Evolutionary conservation across 129 eudicot species (phyloP).

Genomic region (Sambucus nigra): DNA sequence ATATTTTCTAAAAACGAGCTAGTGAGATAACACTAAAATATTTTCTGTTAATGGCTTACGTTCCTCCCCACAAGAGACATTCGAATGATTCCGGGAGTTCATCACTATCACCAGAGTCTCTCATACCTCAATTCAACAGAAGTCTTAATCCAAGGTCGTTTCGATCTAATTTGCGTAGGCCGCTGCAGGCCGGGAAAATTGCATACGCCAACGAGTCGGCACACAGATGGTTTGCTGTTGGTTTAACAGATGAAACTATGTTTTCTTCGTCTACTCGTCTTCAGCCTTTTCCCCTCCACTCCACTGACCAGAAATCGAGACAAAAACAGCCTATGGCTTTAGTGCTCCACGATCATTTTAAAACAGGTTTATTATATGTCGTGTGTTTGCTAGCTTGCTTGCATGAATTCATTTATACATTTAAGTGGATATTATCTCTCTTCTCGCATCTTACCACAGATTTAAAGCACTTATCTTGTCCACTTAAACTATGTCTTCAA

Average conservation of each 20-base stretch:
- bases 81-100: constrained; percentile 2
- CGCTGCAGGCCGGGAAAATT: no score
- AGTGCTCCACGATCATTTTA: constrained; percentile 2
- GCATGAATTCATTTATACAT: no score
- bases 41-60: constrained; percentile 21
- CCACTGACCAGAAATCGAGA: not conserved
- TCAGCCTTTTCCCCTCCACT: constrained; percentile 10
- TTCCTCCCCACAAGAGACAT: constrained; percentile 26
- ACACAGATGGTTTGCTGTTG: constrained; percentile 19
- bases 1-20: no score
- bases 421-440: no score
- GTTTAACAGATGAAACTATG: constrained; percentile 8
- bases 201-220: constrained; percentile 5
- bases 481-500: no score
- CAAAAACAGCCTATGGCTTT: constrained; percentile 16
- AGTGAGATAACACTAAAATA: no score
- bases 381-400: no score
- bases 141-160: constrained; percentile 1
- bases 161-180: no score
- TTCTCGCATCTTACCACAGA: no score
- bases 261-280: constrained; percentile 6
- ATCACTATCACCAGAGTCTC: constrained; percentile 11
- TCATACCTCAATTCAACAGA: constrained; percentile 3
- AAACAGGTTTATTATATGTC: no score
- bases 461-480: not conserved